Evolutionary conservation across 495 filamentous ascomycete species (phyloP).

Genomic region (Tirmania nivea): DNA sequence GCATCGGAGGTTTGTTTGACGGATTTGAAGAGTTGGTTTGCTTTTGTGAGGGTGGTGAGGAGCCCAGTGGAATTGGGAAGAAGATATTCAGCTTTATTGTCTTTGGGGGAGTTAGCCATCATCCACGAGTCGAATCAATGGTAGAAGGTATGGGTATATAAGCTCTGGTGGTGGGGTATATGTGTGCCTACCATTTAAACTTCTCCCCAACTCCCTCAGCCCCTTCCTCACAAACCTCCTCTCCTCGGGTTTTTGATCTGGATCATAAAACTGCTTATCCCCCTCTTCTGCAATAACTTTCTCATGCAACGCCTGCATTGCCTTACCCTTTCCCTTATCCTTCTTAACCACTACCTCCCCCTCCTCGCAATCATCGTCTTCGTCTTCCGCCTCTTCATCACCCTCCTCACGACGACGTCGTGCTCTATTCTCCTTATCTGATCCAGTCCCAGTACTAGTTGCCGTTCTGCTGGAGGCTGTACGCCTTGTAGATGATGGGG

Average conservation of each 20-base stretch:
- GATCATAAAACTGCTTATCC: conserved; percentile 49
- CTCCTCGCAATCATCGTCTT: background rate
- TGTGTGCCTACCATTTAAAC: conserved; percentile 35
- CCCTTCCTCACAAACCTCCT: conserved; percentile 45
- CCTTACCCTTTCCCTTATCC: background rate
- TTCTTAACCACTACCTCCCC: conserved; percentile 2
- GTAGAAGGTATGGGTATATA: background rate
- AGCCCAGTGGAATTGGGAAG: conserved; percentile 39
- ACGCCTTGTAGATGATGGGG: background rate
- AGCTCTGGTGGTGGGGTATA: background rate
- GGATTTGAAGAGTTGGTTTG: conserved; percentile 39
- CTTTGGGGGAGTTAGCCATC: conserved; percentile 19
- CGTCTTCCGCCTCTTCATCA: background rate
- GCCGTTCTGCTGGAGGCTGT: background rate
- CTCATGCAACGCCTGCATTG: conserved; percentile 3
- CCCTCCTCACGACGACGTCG: background rate
- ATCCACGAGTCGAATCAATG: background rate
- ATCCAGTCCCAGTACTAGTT: background rate
- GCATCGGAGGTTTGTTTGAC: conserved; percentile 91
- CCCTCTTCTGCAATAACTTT: conserved; percentile 17
- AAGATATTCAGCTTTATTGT: conserved; percentile 46
- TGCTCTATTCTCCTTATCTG: conserved; percentile 16
- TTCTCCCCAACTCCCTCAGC: conserved; percentile 41
- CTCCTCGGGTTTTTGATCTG: conserved; percentile 66
- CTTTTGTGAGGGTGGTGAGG: conserved; percentile 35